phyloP scores from a whole-genome alignment of 2,329 filamentous ascomycete genomes.

The Trichoderma guizhouense region DNA sequence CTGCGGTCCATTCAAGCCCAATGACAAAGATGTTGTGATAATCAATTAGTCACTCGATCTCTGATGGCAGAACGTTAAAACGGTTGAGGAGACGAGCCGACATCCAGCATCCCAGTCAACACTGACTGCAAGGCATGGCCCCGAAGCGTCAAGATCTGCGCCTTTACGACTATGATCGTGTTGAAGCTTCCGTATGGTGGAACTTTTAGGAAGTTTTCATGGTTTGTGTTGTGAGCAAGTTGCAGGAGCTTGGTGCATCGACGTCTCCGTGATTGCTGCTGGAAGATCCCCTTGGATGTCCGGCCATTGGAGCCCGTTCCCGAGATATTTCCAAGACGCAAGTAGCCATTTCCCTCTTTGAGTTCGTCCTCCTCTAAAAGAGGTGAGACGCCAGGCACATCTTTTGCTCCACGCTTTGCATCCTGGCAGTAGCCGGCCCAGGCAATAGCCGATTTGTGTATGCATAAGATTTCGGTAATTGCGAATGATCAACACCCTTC shows the following conservation, averaged over 20 bases:
- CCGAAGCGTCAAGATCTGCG: too few relatives aligned
- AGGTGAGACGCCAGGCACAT: neutral
- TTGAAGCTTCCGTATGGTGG: neutral
- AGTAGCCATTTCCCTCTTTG: neutral
- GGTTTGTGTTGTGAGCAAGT: neutral
- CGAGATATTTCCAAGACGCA: neutral
- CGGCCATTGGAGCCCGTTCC: neutral
- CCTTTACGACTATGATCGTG: neutral
- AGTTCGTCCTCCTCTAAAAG: neutral
- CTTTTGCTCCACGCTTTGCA: neutral
- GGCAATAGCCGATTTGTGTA: neutral
- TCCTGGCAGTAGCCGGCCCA: neutral
- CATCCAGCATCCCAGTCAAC: neutral
- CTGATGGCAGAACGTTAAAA: neutral
- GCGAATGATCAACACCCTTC: neutral
- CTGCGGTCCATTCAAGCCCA: neutral
- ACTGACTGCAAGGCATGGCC: neutral
- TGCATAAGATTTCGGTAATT: neutral
- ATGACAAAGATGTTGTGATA: neutral
- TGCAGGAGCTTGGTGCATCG: neutral
- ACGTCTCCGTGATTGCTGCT: neutral
- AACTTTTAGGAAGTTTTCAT: neutral
- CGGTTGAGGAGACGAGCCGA: neutral
- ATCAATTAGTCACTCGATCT: neutral
- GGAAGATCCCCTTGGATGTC: neutral